Evolutionary conservation across 2,329 filamentous ascomycete genomes (phyloP).

Genomic region (Calonectria hawksworthii): DNA sequence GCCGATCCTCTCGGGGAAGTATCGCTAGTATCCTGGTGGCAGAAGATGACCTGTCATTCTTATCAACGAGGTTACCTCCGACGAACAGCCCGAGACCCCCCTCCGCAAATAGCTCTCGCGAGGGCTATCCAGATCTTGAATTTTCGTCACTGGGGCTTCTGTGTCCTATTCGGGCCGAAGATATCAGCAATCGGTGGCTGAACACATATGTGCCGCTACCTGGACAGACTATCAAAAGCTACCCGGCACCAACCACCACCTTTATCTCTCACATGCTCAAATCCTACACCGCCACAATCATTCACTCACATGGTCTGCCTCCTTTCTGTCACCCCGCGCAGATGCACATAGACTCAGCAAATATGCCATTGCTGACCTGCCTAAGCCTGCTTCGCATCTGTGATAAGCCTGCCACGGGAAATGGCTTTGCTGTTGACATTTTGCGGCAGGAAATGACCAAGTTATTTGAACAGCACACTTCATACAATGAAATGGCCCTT

Average conservation of each 20-base stretch:
- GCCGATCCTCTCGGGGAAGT: background rate
- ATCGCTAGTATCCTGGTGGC: background rate
- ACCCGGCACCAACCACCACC: slow-evolving; percentile 51
- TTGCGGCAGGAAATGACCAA: slow-evolving; percentile 60
- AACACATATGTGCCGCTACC: slow-evolving; percentile 61
- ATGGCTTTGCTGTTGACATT: slow-evolving; percentile 49
- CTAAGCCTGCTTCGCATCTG: slow-evolving; percentile 58
- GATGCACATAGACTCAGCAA: slow-evolving; percentile 35
- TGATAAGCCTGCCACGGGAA: slow-evolving; percentile 51
- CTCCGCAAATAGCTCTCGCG: background rate
- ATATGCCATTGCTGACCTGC: slow-evolving; percentile 55
- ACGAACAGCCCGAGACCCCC: background rate
- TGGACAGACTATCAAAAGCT: slow-evolving; percentile 58
- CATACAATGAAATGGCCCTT: slow-evolving; percentile 46
- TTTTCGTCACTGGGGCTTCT: slow-evolving; percentile 55
- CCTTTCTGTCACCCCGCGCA: slow-evolving; percentile 62
- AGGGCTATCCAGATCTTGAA: slow-evolving; percentile 38
- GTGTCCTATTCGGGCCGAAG: slow-evolving; percentile 61
- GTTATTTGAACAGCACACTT: slow-evolving; percentile 48
- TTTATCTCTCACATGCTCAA: slow-evolving; percentile 60
- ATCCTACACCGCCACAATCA: slow-evolving; percentile 56
- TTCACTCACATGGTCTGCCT: slow-evolving; percentile 54
- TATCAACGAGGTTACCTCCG: background rate
- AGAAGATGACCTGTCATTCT: background rate
- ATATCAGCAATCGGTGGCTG: slow-evolving; percentile 64